Evolutionary conservation across 202 grass and related monocot genomes (phyloP).

Genomic region (Schoenoplectus tabernaemontani): DNA sequence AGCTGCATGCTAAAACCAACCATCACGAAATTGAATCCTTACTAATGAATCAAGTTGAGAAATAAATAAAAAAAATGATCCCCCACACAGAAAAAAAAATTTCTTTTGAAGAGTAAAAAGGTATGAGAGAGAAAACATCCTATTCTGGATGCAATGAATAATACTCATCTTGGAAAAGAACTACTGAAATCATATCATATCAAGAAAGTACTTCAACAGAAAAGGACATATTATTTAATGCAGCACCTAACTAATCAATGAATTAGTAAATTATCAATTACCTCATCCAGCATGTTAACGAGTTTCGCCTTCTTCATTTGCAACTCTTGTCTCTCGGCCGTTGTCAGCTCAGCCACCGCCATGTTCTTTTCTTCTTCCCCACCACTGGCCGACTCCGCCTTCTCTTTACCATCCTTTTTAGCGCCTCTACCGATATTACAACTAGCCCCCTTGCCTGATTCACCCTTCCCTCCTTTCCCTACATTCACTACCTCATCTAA

Average conservation of each 20-base stretch:
- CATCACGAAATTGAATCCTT: background rate
- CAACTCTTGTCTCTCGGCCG: constrained; percentile 87
- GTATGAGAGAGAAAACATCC: background rate
- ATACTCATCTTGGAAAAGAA: background rate
- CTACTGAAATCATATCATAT: background rate
- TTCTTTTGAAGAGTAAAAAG: background rate
- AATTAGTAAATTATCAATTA: constrained; percentile 35
- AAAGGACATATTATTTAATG: constrained; percentile 15
- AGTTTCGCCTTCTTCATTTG: constrained; percentile 99
- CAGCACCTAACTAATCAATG: constrained; percentile 17
- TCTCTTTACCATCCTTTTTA: constrained; percentile 42
- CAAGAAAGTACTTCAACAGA: background rate
- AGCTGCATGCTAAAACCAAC: no score
- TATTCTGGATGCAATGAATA: constrained; percentile 9
- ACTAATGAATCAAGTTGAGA: background rate
- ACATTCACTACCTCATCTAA: constrained; percentile 92
- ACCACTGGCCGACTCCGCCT: constrained; percentile 28
- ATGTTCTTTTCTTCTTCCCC: constrained; percentile 33
- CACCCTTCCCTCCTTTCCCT: constrained; percentile 42
- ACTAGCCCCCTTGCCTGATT: constrained; percentile 26
- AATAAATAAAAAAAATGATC: background rate
- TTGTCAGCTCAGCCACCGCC: constrained; percentile 54
- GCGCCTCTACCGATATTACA: constrained; percentile 31
- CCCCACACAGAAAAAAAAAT: background rate
- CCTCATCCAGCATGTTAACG: constrained; percentile 94